Base-by-base conservation (phyloP, 768 basidiomycete genomes). In the Ramaria sp. region DNA sequence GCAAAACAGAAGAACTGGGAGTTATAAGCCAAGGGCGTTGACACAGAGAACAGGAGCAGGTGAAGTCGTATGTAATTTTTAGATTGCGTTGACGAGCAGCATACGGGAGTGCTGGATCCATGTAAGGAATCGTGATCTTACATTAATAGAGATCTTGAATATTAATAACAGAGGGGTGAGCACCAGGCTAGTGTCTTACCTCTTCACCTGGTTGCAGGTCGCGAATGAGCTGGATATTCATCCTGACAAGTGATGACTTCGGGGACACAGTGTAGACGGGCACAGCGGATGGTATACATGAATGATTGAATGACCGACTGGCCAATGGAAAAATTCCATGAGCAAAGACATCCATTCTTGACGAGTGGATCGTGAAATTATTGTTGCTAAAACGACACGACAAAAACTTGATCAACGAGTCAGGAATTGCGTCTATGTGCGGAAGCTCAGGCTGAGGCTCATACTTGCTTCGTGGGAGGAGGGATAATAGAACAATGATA, bases 221-320 rank as follows among this genome's bases (percentile, higher is more conserved):
- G 10, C 74, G 71, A 51, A 91, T 70, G 1, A 83, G 78, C 8
- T 85, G 71, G 3, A 89, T 69, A 58, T 85, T 75, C 82, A 90
- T 84, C 12, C 58, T 58, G 2, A 78, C 74, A 3, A 66, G 38
- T 38, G n/a, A 55, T 44, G 28, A 12, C 39, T 69, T 60, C 7
- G 62, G 65, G 1, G 59, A 63, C 22, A 58, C 61, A 15, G 86
- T 67, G 43, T 66, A 87, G 63, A 78, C 83, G 30, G 78, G 71
- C 24, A 76, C 77, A 15, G 84, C 83, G 59, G 87, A 88, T 1
- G 88, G 86, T 16, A 75, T 60, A 65, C 88, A 91, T 3, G 85
- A 87, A 62, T 91, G 88, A 62, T 91, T 91, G 70, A 90, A 88
- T 12, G 79, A 63, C n/a, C 86, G 74, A 61, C 88, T 90, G 1